Conservation (phyloP, 2,329 filamentous ascomycete genomes). For the Cephalotrichum gorgonifer region DNA sequence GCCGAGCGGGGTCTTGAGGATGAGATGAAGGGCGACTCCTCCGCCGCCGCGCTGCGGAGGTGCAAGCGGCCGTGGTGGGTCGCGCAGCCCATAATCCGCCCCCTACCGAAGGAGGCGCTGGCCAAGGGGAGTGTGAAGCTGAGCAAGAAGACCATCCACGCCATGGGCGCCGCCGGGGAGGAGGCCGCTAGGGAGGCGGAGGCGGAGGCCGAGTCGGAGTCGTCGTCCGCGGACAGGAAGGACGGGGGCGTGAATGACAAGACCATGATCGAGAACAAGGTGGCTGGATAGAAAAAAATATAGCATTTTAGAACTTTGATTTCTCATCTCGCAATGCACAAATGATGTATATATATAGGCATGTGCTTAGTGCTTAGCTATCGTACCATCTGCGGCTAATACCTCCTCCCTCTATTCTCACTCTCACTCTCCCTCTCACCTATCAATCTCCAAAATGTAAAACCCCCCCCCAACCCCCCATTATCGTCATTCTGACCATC, state of each 20-base stretch:
- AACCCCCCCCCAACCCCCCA: not conserved
- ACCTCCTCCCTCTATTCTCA: not conserved
- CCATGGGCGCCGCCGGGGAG: not conserved
- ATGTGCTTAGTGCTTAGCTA: not conserved
- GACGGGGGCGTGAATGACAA: not conserved
- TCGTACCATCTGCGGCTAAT: not conserved
- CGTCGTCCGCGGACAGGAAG: not conserved
- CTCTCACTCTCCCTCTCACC: not conserved
- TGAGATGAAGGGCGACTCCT: conserved; percentile 42
- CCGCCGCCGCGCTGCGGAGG: conserved; percentile 50
- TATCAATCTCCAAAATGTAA: not conserved
- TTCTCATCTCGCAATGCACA: not conserved
- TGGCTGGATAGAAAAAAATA: conserved; percentile 4
- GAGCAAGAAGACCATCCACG: conserved; percentile 49
- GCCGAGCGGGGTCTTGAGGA: conserved; percentile 18
- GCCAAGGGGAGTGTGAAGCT: conserved; percentile 67
- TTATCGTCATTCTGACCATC: too few species aligned
- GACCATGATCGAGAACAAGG: conserved; percentile 8
- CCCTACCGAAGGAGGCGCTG: conserved; percentile 77
- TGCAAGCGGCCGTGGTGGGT: conserved; percentile 86
- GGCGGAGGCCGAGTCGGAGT: conserved; percentile 14
- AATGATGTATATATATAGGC: not conserved
- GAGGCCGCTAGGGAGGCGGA: conserved; percentile 23
- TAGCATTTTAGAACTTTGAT: too few species aligned
- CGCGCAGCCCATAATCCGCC: conserved; percentile 76